Evolutionary conservation across 169 alveolate species (phyloP).

Genomic region (Cryptosporidium viatorum): DNA sequence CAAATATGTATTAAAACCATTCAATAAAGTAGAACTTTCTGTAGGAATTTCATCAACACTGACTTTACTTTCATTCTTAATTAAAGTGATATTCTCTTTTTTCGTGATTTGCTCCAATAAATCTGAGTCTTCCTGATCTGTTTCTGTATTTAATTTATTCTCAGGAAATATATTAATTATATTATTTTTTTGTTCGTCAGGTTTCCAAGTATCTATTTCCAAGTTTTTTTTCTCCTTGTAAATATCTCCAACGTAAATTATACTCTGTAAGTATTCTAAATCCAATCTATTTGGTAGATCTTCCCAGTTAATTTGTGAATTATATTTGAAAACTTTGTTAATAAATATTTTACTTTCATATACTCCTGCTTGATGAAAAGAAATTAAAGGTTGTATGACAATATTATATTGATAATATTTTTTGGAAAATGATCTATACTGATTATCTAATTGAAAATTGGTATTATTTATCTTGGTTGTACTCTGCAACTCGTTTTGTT

Average conservation of each 20-base stretch:
- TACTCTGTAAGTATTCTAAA: constrained; percentile 39
- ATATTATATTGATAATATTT: constrained; percentile 3
- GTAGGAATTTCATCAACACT: not conserved
- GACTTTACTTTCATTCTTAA: not conserved
- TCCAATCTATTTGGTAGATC: constrained; percentile 15
- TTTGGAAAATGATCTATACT: not conserved
- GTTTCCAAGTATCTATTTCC: constrained; percentile 14
- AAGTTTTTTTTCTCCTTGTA: not conserved
- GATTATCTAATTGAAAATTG: not conserved
- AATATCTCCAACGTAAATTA: constrained; percentile 31
- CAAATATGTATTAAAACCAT: not conserved
- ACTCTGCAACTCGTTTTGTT: not conserved
- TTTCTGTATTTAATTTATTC: not conserved
- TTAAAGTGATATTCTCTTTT: not conserved
- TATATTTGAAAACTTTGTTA: constrained; percentile 20
- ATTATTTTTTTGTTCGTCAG: not conserved
- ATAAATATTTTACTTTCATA: constrained; percentile 52
- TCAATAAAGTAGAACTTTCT: not conserved
- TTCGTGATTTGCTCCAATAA: not conserved
- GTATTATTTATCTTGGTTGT: not conserved
- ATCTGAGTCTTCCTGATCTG: constrained; percentile 6
- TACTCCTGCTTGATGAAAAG: constrained; percentile 52
- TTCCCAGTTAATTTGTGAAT: constrained; percentile 38
- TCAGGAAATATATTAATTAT: constrained; percentile 17
- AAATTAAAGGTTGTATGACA: constrained; percentile 39